Evolutionary conservation across 495 filamentous ascomycete species (phyloP).

Genomic region (Xylaria palmicola): DNA sequence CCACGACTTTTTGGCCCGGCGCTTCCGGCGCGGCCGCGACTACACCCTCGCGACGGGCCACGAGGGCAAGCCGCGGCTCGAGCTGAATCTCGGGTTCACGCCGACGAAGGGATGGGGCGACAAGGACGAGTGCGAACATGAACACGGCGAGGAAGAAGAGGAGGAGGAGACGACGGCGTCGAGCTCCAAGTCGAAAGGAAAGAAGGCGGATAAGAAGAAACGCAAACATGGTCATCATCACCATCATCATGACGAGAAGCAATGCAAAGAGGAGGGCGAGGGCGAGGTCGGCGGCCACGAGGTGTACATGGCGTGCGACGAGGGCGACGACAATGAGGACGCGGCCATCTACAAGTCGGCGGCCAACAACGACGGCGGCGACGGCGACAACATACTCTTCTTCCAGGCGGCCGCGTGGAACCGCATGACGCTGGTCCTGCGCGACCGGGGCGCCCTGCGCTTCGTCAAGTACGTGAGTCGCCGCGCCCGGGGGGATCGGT

Average conservation of each 20-base stretch:
- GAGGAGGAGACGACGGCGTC: constrained; percentile 16
- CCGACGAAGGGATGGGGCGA: constrained; percentile 81
- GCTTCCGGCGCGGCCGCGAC: constrained; percentile 83
- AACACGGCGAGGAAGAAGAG: constrained; percentile 49
- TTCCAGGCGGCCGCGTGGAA: constrained; percentile 88
- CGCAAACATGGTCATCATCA: constrained; percentile 31
- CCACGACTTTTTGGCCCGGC: constrained; percentile 69
- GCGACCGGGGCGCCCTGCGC: constrained; percentile 80
- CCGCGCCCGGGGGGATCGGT: constrained; percentile 80
- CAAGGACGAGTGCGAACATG: constrained; percentile 58
- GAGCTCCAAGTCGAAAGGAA: constrained; percentile 36
- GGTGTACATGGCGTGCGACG: constrained; percentile 88
- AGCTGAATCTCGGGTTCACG: constrained; percentile 81
- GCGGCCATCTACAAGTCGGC: constrained; percentile 79
- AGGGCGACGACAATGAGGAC: constrained; percentile 65
- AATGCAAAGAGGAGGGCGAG: constrained; percentile 30
- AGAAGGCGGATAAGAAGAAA: constrained; percentile 32
- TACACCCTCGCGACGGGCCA: constrained; percentile 90
- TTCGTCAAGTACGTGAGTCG: constrained; percentile 96
- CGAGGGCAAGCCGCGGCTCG: constrained; percentile 77
- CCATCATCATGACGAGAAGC: constrained; percentile 21
- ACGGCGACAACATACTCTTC: constrained; percentile 90
- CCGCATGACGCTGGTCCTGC: constrained; percentile 79
- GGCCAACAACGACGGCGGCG: constrained; percentile 47
- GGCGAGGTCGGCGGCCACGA: constrained; percentile 81